phyloP scores from a whole-genome alignment of 768 basidiomycete species.

The Podaxis sp. region DNA sequence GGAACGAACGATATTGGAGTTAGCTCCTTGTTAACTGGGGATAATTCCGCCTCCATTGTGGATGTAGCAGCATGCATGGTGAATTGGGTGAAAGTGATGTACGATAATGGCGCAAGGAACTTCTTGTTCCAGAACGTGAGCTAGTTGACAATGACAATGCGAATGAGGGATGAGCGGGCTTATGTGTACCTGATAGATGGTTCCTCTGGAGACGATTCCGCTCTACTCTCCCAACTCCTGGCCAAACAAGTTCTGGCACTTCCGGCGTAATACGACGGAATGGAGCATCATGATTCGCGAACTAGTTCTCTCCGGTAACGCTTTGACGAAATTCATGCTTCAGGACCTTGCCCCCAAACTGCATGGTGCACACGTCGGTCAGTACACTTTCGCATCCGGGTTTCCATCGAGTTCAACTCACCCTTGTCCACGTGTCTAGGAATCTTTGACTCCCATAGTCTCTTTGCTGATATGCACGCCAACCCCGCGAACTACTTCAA shows the following conservation, averaged over 20 bases:
- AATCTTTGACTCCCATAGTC: slow-evolving; percentile 57
- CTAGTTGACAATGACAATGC: not conserved
- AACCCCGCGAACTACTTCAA: slow-evolving; percentile 55
- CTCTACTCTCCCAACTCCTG: slow-evolving; percentile 48
- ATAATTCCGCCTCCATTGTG: slow-evolving; percentile 51
- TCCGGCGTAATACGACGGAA: slow-evolving; percentile 50
- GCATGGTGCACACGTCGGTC: slow-evolving; percentile 57
- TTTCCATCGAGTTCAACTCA: not conserved
- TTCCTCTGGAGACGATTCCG: slow-evolving; percentile 49
- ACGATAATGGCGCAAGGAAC: slow-evolving; percentile 59
- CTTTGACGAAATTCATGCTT: slow-evolving; percentile 49
- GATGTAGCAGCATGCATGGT: slow-evolving; percentile 57
- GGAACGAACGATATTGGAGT: slow-evolving; percentile 66
- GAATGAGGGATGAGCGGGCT: not conserved
- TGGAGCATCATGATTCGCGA: slow-evolving; percentile 59
- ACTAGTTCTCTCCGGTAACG: slow-evolving; percentile 49
- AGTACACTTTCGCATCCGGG: slow-evolving; percentile 11
- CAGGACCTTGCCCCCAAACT: slow-evolving; percentile 44
- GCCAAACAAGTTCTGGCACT: slow-evolving; percentile 49
- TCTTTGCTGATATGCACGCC: slow-evolving; percentile 60
- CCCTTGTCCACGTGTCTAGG: slow-evolving; percentile 29
- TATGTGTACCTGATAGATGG: slow-evolving; percentile 38
- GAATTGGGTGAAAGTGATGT: slow-evolving; percentile 56
- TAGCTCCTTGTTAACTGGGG: slow-evolving; percentile 51
- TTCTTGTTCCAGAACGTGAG: slow-evolving; percentile 70